Base-by-base conservation (phyloP, 2,329 filamentous ascomycete species). In the Penicillium sp. region DNA sequence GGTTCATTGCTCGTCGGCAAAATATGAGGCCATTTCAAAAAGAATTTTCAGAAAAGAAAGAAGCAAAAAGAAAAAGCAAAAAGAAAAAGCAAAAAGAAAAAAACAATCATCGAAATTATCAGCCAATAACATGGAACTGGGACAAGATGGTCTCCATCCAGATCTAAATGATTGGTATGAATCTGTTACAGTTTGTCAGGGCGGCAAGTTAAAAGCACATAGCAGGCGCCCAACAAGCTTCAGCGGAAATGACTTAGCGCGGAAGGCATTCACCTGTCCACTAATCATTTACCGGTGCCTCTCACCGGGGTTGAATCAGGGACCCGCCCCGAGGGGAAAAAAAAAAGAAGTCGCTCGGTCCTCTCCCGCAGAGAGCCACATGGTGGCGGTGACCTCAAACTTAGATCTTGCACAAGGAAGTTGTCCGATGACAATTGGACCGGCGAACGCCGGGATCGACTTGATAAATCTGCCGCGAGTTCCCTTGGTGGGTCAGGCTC, bases 391-490 rank as follows among this genome's bases (percentile, higher is more conserved):
- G n/a, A 44, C 30, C 16, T 18, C 11, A 55, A 46, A 35, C 40
- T 38, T 41, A 29, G 51, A 49, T 19, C 11, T 34, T 34, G 34
- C 35, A 27, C 2, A 7, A 19, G 32, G 29, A 30, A 34, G 27
- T 39, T 29, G 10, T 45, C 30, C 16, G 30, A 39, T 13, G 23
- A 39, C 36, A 7, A 61, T 56, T 53, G 57, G 52, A 44, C 54
- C 57, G 61, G 59, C 27, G 53, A 23, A 60, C 30, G 32, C 53
- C 56, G 51, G 56, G 53, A 60, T 61, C 56, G 34, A 51, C 53
- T 61, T 50, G 38, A 46, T 36, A 51, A 60, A 57, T 62, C 50
- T 48, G 53, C 56, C 39, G 51, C 36, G n/a, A n/a, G n/a, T n/a
- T 30, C 19, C 14, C 13, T 7, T 39, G 29, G 51, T 42, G 44